Base-by-base conservation (phyloP, 192 early-diverging fungal species). In the Umbelopsis sp. region DNA sequence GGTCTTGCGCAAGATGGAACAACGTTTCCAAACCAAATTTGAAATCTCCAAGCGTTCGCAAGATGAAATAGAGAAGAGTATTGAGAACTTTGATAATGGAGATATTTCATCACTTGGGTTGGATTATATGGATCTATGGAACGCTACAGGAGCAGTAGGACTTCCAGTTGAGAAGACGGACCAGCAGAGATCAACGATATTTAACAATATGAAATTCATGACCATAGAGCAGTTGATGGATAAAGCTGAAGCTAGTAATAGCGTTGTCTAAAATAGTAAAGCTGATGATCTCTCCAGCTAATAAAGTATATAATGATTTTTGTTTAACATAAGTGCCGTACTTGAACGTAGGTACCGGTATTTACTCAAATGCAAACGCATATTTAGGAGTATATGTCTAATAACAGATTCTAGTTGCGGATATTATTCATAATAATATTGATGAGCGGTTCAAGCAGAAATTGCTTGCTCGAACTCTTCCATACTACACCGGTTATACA, bases 401-500 rank as follows among this genome's bases (percentile, higher is more conserved):
- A 27, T 61, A 48, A 12, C 48, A 49, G 20, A 49, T 3, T 4
- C 20, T 49, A 20, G 12, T 48, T 49, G 48, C 48, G 18, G 15
- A 20, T 10, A 2, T 1, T 49, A 49, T 49, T 49, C 15, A 41
- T 10, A 41, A 41, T 41, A 6, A 6, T 41, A 41, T 10, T 41
- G 37, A 41, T 6, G 10, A 41, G 10, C 5, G 2, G 37, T 41
- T 41, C 10, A 41, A 6, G 5, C 5, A 41, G 2, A 6, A 6
- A 61, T 18, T 15, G 12, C 25, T 35, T 61, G 55, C 12, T 61
- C 16, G 4, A 61, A 61, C 15, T 61, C 55, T 35, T 61, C 55
- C 30, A 61, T 27, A 15, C 27, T 61, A 35, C 55, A 61, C 18
- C 55, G 21, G 25, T 61, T 61, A 35, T 61, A 61, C 16, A 61